A percentile compares a stretch with the other conserved stretches of the same genome.
Conservation (phyloP, 345 rosid genomes). For the Syzygium aromaticum region DNA sequence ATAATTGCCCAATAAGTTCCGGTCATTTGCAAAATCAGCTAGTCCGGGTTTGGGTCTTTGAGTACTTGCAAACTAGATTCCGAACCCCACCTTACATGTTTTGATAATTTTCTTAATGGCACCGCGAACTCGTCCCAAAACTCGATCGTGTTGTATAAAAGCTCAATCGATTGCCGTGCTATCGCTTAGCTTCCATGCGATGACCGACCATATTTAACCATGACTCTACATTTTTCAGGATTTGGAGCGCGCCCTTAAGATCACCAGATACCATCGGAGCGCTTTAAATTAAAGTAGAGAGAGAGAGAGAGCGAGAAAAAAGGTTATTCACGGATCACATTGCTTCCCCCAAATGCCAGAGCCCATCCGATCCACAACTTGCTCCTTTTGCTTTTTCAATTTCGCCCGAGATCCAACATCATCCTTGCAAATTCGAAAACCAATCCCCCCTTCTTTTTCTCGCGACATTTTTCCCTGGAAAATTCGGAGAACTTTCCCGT, state of each 20-base stretch:
- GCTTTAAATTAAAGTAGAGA: too few relatives aligned
- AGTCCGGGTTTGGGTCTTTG: fast-evolving
- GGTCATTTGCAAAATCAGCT: background rate
- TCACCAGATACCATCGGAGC: background rate
- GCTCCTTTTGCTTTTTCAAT: too few relatives aligned
- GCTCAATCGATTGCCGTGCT: background rate
- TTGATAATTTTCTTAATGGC: background rate
- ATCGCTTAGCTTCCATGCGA: background rate
- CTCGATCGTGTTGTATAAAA: background rate
- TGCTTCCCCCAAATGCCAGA: too few relatives aligned
- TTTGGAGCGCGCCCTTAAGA: background rate
- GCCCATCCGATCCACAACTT: too few relatives aligned
- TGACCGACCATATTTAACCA: background rate
- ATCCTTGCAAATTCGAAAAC: background rate
- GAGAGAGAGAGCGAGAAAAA: too few relatives aligned
- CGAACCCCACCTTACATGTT: background rate
- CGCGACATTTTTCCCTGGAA: background rate
- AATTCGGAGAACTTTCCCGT: background rate
- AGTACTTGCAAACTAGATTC: background rate
- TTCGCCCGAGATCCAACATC: too few relatives aligned
- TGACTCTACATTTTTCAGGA: background rate
- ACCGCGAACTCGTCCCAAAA: fast-evolving
- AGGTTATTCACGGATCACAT: background rate
- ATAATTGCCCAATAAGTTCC: background rate
- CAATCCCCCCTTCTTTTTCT: background rate